Evolutionary conservation across 2,329 filamentous ascomycete species (phyloP), one percentile per base, ranked within the genome.

Genomic region (Macrophomina tecta): DNA sequence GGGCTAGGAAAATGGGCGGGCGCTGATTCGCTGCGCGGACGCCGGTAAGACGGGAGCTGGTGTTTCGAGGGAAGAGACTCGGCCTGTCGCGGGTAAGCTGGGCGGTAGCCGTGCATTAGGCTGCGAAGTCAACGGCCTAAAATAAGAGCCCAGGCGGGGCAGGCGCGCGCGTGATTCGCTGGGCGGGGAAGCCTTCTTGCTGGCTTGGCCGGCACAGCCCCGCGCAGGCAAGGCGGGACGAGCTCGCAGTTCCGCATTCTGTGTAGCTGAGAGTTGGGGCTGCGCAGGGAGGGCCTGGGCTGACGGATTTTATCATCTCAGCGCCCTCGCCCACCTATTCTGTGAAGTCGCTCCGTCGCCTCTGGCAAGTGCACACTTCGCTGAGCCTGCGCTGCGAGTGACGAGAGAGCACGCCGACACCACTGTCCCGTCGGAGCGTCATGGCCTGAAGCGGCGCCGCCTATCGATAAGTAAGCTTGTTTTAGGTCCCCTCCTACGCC

Each of bases 231-330:
- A 16, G 53, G 18, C 53, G 53, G 53, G 53, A 58, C 53, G 53
- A n/a, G 53, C 53, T 18, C 14, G 53, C 40, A 8, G 53, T 40
- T 56, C 53, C 53, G 53, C 53, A 38, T 42, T 56, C 53, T 56
- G 55, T 64, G 62, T 65, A 55, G 62, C 62, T 65, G 62, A 56
- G 62, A 11, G 62, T 42, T 64, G 60, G 60, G 58, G 46, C 60
- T 49, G 60, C 60, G 60, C 60, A 49, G 30, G 52, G 48, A 34
- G 14, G 36, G 36, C 55, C 61, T 46, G 40, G 28, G 42, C 62
- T 42, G 36, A 34, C 34, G n/a, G 51, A 28, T 49, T 65, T 55
- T 56, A 65, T 46, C 49, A 55, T 48, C 36, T 34, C 34, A 45
- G 40, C 40, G n/a, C 16, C 46, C 14, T 45, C 62, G 40, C 62